phyloP scores from a whole-genome alignment of 306 rosid species.

The Cucurbita argyrosperma region DNA sequence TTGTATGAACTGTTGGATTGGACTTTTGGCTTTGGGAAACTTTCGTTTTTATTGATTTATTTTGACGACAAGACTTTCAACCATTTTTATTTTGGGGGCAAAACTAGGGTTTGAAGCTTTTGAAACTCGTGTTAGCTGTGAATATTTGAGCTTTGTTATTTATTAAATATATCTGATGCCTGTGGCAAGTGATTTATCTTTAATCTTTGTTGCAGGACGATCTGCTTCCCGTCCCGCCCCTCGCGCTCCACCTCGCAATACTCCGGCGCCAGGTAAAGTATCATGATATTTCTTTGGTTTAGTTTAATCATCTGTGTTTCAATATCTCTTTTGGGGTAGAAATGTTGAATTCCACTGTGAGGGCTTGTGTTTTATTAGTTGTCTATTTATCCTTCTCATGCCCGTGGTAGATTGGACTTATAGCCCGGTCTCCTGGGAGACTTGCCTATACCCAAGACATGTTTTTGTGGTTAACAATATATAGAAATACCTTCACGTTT shows the following conservation, averaged over 20 bases:
- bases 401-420: background rate
- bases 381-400: too few species aligned
- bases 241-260: constrained; percentile 4
- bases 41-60: background rate
- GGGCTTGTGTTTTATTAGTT: background rate
- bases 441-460: background rate
- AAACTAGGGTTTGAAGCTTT: background rate
- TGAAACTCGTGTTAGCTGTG: background rate
- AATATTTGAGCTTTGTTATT: background rate
- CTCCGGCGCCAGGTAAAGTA: constrained; percentile 13
- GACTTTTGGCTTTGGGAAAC: background rate
- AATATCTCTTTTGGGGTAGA: background rate
- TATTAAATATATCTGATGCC: background rate
- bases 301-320: background rate
- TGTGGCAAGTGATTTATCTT: background rate
- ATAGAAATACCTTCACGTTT: background rate
- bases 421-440: background rate
- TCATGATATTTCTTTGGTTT: background rate
- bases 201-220: constrained; percentile 6
- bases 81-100: background rate
- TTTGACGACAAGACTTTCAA: background rate
- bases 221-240: constrained; percentile 13
- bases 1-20: background rate
- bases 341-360: background rate
- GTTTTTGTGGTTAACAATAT: background rate